Conservation (phyloP, 148 eudicot genomes). For the Cornus kousa region DNA sequence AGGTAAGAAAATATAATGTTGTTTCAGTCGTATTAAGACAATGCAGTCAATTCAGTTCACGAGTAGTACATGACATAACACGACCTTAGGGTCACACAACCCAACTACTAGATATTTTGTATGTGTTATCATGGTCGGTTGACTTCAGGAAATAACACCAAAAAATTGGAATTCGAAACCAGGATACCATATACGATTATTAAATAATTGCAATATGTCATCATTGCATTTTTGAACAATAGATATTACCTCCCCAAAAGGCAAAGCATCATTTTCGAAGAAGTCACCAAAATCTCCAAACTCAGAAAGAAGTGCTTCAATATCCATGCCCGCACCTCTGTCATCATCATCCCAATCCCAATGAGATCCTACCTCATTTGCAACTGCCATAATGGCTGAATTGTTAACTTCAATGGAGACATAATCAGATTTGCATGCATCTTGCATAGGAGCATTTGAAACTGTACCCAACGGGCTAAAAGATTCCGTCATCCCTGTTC, state of each 20-base stretch:
- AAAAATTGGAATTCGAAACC: not conserved
- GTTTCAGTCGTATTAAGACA: not conserved
- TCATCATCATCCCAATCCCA: constrained; percentile 98
- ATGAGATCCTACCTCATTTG: constrained; percentile 58
- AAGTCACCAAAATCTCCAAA: constrained; percentile 98
- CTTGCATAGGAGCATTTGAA: constrained; percentile 50
- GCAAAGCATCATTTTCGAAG: constrained; percentile 76
- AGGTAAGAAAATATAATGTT: not conserved
- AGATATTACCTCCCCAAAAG: constrained; percentile 86
- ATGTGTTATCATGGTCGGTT: not conserved
- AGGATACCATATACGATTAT: not conserved
- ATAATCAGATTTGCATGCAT: constrained; percentile 36
- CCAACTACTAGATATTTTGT: not conserved
- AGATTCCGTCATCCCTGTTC: constrained; percentile 59
- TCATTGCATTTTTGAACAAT: constrained; percentile 1
- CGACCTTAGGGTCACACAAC: not conserved
- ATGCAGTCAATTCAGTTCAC: not conserved
- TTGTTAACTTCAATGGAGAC: constrained; percentile 47
- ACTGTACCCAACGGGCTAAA: constrained; percentile 57
- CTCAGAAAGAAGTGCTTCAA: constrained; percentile 89
- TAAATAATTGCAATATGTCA: not conserved
- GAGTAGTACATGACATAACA: not conserved
- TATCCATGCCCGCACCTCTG: constrained; percentile 76
- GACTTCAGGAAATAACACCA: not conserved
- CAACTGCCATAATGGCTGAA: constrained; percentile 50